A percentile compares a stretch with the other conserved stretches of the same genome.
phyloP scores from a whole-genome alignment of 495 filamentous ascomycete genomes.

The Rostrohypoxylon terebratum region DNA sequence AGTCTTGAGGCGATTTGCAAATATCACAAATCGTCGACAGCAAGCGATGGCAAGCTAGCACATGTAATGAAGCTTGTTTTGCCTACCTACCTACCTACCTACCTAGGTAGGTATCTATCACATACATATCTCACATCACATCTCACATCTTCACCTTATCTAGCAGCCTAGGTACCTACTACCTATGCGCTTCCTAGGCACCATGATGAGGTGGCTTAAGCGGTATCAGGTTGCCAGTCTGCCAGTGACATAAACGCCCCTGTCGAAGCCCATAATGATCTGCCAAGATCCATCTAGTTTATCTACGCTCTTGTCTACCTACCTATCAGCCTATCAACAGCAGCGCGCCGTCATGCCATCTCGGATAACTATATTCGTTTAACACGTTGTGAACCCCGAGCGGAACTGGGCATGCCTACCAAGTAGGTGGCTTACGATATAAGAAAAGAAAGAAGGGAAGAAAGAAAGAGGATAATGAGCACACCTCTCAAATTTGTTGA shows the following conservation, averaged over 20 bases:
- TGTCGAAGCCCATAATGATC: background rate
- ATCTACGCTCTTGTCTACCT: slow-evolving; percentile 2
- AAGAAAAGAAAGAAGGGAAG: background rate
- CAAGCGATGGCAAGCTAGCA: background rate
- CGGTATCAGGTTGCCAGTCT: too few relatives aligned
- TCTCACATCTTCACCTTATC: background rate
- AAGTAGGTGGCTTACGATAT: background rate
- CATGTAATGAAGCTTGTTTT: slow-evolving; percentile 4
- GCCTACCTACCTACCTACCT: background rate
- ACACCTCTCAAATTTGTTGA: background rate
- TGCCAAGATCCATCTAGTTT: background rate
- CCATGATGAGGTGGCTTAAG: background rate
- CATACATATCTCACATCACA: too few relatives aligned
- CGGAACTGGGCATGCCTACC: slow-evolving; percentile 14
- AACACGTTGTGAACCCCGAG: slow-evolving; percentile 24
- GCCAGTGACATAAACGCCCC: background rate
- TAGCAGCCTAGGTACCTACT: background rate
- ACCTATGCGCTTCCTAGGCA: background rate
- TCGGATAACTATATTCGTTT: slow-evolving; percentile 7
- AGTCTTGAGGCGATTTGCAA: background rate
- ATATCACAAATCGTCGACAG: background rate
- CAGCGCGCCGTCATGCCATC: background rate
- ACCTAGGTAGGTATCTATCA: background rate
- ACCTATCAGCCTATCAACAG: background rate
- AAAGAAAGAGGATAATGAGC: background rate